Conservation (phyloP, 2,329 filamentous ascomycete genomes). For the Aspergillus hortae region DNA sequence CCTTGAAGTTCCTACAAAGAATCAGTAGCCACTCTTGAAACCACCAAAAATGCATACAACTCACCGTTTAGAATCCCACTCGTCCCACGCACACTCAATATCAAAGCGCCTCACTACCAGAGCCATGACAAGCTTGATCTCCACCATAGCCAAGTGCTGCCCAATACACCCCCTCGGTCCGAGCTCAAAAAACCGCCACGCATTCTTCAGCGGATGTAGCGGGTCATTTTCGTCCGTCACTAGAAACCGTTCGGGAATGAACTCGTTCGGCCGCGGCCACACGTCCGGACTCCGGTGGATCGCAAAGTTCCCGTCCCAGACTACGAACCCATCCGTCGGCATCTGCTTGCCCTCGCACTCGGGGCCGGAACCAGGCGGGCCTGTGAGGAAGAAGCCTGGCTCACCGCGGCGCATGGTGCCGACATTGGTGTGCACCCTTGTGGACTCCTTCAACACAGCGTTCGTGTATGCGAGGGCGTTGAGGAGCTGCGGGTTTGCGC, state of each 20-base stretch:
- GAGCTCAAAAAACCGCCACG: constrained; percentile 11
- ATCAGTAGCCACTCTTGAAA: background rate
- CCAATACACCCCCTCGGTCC: constrained; percentile 11
- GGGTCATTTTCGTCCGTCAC: background rate
- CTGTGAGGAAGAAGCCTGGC: background rate
- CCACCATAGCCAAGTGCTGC: constrained; percentile 1
- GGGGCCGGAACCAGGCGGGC: background rate
- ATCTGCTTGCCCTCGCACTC: background rate
- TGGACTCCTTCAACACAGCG: constrained; percentile 11
- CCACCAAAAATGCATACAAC: background rate
- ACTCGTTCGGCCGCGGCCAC: constrained; percentile 5
- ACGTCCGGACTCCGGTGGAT: constrained; percentile 3
- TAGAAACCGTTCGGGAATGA: constrained; percentile 7
- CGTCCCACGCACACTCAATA: constrained; percentile 2
- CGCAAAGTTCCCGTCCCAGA: background rate
- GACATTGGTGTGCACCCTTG: constrained; percentile 7
- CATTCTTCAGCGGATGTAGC: constrained; percentile 1
- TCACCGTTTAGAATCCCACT: constrained; percentile 1
- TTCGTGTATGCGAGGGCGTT: constrained; percentile 7
- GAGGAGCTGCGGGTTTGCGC: constrained; percentile 1
- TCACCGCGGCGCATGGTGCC: background rate
- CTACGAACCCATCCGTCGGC: background rate
- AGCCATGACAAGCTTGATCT: constrained; percentile 3
- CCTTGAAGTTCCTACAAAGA: background rate
- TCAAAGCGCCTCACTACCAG: constrained; percentile 5